phyloP scores from a whole-genome alignment of 176 grass and related monocot genomes.

The Avena atlantica region DNA sequence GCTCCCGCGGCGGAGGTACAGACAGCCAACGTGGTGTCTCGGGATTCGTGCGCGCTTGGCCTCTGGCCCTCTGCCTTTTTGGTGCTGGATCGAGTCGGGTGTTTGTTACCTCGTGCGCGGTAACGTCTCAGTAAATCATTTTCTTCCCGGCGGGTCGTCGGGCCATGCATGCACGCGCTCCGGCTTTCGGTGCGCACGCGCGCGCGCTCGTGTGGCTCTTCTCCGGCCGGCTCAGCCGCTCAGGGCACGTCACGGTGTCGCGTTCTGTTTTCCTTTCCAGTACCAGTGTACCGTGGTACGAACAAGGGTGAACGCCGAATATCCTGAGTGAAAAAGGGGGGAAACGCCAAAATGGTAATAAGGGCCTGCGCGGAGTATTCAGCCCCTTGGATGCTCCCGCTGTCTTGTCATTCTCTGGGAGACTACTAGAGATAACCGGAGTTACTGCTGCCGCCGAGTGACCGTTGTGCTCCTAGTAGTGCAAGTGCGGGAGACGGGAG shows the following conservation, averaged over 20 bases:
- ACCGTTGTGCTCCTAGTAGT: too few species aligned
- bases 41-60: background rate
- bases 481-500: too few species aligned
- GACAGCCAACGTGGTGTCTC: slow-evolving; percentile 10
- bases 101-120: too few species aligned
- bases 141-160: too few species aligned
- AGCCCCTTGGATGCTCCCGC: too few species aligned
- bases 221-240: slow-evolving; percentile 38
- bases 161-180: background rate
- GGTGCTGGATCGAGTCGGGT: too few species aligned
- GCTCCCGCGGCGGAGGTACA: background rate
- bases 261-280: too few species aligned
- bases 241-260: slow-evolving; percentile 9
- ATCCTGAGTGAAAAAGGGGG: background rate
- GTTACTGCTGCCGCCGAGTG: too few species aligned
- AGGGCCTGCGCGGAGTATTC: too few species aligned
- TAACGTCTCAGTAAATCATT: too few species aligned
- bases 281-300: background rate
- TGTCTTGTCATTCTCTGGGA: too few species aligned
- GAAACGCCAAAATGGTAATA: background rate
- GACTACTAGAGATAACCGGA: too few species aligned
- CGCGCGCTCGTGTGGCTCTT: slow-evolving; percentile 3
- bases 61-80: slow-evolving; percentile 5
- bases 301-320: background rate
- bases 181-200: background rate